Percentiles rank a stretch among this genome's conserved stretches.
These are phyloP conservation scores for Macrophomina tecta DNA, from an alignment of 2,329 filamentous ascomycete genomes.

Conservation along the genomic window DNA sequence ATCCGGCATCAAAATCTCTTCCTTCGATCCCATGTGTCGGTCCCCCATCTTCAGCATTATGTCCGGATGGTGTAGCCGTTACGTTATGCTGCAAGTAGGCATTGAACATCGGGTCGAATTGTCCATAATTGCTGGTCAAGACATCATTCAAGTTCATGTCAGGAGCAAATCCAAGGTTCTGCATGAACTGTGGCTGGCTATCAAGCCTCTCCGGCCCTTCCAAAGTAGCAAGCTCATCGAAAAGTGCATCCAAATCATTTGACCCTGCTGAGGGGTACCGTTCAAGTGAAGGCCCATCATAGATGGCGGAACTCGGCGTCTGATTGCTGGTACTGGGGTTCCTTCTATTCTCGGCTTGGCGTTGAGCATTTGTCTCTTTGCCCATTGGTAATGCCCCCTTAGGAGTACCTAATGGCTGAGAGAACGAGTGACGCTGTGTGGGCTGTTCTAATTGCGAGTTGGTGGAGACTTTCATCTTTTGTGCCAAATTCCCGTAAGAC, in stretches of 20 bases:
- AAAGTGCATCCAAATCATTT: conserved; percentile 58
- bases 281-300: conserved; percentile 35
- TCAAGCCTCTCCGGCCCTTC: conserved; percentile 61
- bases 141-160: conserved; percentile 65
- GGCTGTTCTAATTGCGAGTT: background rate
- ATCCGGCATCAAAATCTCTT: conserved; percentile 12
- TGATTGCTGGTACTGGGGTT: conserved; percentile 21
- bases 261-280: conserved; percentile 44
- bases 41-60: background rate
- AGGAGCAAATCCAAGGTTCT: conserved; percentile 69
- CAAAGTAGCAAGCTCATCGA: conserved; percentile 64
- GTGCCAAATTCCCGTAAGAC: background rate
- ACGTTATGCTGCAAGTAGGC: conserved; percentile 18
- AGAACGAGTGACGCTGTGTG: background rate
- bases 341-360: background rate
- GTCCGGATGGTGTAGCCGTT: background rate
- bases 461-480: background rate
- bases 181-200: conserved; percentile 68
- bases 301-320: conserved; percentile 30
- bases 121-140: conserved; percentile 48
- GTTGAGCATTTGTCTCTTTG: conserved; percentile 6
- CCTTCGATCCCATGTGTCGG: conserved; percentile 14
- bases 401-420: conserved; percentile 5
- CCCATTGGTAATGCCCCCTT: conserved; percentile 9
- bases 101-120: conserved; percentile 23